These are phyloP conservation scores for Macrolepiota dolichaula DNA, from an alignment of 768 basidiomycete species.

Conservation along the genomic window DNA sequence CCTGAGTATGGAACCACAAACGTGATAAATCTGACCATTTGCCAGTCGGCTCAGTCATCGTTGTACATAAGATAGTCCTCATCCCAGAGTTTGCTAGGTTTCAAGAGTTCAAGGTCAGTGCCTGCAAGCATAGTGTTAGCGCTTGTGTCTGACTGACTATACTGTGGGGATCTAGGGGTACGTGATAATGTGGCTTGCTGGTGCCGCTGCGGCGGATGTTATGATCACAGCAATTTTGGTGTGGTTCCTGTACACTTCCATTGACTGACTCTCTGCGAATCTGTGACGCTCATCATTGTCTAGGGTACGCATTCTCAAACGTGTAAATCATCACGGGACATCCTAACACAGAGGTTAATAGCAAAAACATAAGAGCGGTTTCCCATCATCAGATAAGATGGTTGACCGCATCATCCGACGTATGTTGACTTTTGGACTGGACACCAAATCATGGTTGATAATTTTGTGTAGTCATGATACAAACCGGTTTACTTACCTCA, in stretches of 20 bases:
- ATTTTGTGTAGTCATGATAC: too few relatives aligned
- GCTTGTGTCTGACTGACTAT: not conserved
- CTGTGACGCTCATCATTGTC: not conserved
- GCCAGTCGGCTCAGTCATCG: not conserved
- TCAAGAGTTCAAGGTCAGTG: not conserved
- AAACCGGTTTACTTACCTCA: too few relatives aligned
- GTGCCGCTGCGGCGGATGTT: slow-evolving; percentile 37
- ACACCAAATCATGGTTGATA: too few relatives aligned
- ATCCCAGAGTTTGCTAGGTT: not conserved
- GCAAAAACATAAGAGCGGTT: too few relatives aligned
- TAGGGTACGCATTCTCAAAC: slow-evolving; percentile 9
- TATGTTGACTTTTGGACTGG: too few relatives aligned
- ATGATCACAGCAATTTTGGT: slow-evolving; percentile 40
- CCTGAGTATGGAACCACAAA: not conserved
- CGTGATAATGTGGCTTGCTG: slow-evolving; percentile 38
- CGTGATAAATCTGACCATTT: not conserved
- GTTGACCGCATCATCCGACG: too few relatives aligned
- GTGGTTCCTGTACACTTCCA: slow-evolving; percentile 39
- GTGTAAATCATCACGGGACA: too few relatives aligned
- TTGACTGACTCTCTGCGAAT: slow-evolving; percentile 40
- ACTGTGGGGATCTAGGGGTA: too few relatives aligned
- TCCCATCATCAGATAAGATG: too few relatives aligned
- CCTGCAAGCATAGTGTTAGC: not conserved
- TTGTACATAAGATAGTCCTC: not conserved
- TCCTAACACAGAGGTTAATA: too few relatives aligned